Conservation (phyloP, 768 basidiomycete genomes). For the Trametes elegans region DNA sequence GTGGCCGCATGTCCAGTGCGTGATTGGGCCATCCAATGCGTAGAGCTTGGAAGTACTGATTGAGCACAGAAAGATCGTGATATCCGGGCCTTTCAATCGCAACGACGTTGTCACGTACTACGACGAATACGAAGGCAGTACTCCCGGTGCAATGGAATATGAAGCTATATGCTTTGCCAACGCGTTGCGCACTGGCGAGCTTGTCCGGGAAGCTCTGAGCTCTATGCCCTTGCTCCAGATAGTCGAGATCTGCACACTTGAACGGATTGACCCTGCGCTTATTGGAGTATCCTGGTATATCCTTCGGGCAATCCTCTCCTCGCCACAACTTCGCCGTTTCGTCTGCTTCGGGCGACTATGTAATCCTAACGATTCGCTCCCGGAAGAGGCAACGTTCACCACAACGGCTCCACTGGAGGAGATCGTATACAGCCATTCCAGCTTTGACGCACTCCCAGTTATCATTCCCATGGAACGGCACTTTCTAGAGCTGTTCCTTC, state of each 20-base stretch:
- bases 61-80: too few species aligned
- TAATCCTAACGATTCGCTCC: background rate
- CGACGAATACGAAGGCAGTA: background rate
- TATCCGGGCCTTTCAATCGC: background rate
- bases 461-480: background rate
- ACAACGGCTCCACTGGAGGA: background rate
- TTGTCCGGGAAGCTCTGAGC: background rate
- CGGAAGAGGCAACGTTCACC: background rate
- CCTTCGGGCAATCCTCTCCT: background rate
- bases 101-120: background rate
- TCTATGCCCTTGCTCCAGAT: background rate
- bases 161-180: background rate
- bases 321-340: background rate
- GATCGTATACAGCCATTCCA: background rate
- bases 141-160: too few species aligned
- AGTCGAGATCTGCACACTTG: background rate
- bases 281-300: background rate
- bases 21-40: background rate
- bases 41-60: background rate
- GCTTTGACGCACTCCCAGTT: background rate
- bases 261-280: background rate
- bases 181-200: background rate
- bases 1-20: background rate
- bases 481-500: background rate
- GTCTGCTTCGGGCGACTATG: background rate